These are phyloP conservation scores for Gossypium trilobum DNA, from an alignment of 441 rosid species.

Conservation along the genomic window DNA sequence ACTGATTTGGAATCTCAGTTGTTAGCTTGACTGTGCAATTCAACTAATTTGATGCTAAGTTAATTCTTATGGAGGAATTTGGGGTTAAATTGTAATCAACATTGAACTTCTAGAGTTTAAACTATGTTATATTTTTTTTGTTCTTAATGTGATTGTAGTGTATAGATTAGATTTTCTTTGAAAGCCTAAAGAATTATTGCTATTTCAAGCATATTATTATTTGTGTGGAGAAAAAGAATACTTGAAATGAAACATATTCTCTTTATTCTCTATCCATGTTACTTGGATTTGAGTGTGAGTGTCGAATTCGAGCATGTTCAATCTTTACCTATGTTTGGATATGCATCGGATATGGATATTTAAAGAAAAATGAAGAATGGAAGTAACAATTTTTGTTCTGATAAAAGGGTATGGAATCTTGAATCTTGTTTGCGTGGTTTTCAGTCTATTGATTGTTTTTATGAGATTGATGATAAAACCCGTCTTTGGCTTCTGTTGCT, in stretches of 20 bases:
- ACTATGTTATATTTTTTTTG: neutral
- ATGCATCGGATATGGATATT: neutral
- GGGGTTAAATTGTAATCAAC: neutral
- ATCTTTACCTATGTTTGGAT: neutral
- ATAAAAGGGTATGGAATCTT: neutral
- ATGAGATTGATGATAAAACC: neutral
- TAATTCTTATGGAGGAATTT: neutral
- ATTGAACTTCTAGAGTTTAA: constrained; percentile 1
- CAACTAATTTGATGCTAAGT: neutral
- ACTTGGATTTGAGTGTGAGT: neutral
- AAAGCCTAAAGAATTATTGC: neutral
- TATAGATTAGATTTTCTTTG: neutral
- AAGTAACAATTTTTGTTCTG: neutral
- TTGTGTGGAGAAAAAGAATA: neutral
- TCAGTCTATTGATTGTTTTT: neutral
- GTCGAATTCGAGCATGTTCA: neutral
- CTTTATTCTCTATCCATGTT: neutral
- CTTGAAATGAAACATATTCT: neutral
- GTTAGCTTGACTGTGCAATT: neutral
- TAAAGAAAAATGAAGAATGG: neutral
- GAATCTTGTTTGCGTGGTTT: neutral
- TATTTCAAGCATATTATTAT: neutral
- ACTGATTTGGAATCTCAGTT: constrained; percentile 8
- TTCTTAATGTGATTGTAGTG: neutral
- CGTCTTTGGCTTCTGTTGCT: neutral